These are phyloP conservation scores for Cyberlindnera nakhonratchasimensis DNA, from an alignment of 805 yeast genomes.

Conservation along the genomic window DNA sequence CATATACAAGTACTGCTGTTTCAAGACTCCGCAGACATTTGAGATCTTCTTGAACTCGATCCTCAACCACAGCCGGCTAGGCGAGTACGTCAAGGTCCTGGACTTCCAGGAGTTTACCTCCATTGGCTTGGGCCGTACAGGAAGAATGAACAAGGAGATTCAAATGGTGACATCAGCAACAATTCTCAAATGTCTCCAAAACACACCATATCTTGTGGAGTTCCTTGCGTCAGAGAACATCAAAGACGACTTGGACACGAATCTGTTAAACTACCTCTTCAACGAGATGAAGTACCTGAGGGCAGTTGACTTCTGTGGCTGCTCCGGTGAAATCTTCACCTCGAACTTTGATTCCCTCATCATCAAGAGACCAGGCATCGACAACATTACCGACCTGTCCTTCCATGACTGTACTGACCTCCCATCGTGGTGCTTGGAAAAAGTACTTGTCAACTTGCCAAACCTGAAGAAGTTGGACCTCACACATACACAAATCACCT, in stretches of 20 bases:
- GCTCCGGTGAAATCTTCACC: constrained; percentile 62
- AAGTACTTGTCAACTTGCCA: constrained; percentile 53
- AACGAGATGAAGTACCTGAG: constrained; percentile 52
- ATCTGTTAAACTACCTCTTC: constrained; percentile 54
- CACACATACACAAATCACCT: constrained; percentile 74
- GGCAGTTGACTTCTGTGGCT: constrained; percentile 86
- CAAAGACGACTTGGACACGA: constrained; percentile 70
- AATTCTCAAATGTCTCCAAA: constrained; percentile 54
- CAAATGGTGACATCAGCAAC: constrained; percentile 84
- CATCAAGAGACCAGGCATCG: constrained; percentile 21
- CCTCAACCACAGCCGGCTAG: constrained; percentile 42
- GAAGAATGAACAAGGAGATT: constrained; percentile 84
- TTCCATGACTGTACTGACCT: constrained; percentile 87
- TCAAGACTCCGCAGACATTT: constrained; percentile 78
- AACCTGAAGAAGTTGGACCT: constrained; percentile 68
- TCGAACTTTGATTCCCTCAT: constrained; percentile 48
- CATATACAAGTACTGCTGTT: constrained; percentile 62
- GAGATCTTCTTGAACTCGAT: constrained; percentile 63
- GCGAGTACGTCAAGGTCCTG: constrained; percentile 64
- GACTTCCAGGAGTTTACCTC: constrained; percentile 89
- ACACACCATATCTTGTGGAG: constrained; percentile 68
- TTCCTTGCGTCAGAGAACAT: constrained; percentile 83
- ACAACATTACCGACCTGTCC: constrained; percentile 43
- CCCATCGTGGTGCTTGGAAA: constrained; percentile 50
- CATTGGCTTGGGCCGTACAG: constrained; percentile 85